These are phyloP conservation scores for Talaromyces nanjingensis DNA, from an alignment of 495 filamentous ascomycete species.

Conservation along the genomic window DNA sequence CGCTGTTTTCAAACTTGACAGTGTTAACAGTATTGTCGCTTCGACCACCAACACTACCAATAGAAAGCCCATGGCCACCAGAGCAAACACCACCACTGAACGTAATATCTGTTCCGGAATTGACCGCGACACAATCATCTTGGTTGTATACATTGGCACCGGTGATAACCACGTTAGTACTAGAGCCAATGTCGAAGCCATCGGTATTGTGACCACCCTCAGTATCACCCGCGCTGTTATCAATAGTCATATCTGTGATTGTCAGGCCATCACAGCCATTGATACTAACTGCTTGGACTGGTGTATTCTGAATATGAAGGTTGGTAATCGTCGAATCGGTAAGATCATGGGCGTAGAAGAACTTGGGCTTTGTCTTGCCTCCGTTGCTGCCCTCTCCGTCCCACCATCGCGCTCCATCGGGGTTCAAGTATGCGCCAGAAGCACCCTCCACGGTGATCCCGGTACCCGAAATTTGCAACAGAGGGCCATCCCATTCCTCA, in stretches of 20 bases:
- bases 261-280: slow-evolving; percentile 13
- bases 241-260: slow-evolving; percentile 9
- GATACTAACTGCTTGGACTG: slow-evolving; percentile 12
- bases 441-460: slow-evolving; percentile 41
- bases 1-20: slow-evolving; percentile 14
- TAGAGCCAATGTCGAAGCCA: slow-evolving; percentile 38
- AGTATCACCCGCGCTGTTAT: slow-evolving; percentile 9
- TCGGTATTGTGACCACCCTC: slow-evolving; percentile 26
- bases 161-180: slow-evolving; percentile 29
- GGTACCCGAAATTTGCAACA: slow-evolving; percentile 41
- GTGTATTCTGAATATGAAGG: slow-evolving; percentile 25
- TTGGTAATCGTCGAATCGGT: slow-evolving; percentile 29
- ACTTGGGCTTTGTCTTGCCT: slow-evolving; percentile 47
- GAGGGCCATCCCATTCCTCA: slow-evolving; percentile 42
- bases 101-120: slow-evolving; percentile 30
- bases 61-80: slow-evolving; percentile 36
- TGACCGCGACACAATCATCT: slow-evolving; percentile 43
- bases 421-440: slow-evolving; percentile 34
- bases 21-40: slow-evolving; percentile 29
- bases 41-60: slow-evolving; percentile 41
- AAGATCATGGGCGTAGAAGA: slow-evolving; percentile 43
- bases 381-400: slow-evolving; percentile 45
- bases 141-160: slow-evolving; percentile 32
- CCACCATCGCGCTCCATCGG: slow-evolving; percentile 44
- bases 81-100: slow-evolving; percentile 30